phyloP scores from a whole-genome alignment of 495 filamentous ascomycete species.

The Tetracladium setigerum region DNA sequence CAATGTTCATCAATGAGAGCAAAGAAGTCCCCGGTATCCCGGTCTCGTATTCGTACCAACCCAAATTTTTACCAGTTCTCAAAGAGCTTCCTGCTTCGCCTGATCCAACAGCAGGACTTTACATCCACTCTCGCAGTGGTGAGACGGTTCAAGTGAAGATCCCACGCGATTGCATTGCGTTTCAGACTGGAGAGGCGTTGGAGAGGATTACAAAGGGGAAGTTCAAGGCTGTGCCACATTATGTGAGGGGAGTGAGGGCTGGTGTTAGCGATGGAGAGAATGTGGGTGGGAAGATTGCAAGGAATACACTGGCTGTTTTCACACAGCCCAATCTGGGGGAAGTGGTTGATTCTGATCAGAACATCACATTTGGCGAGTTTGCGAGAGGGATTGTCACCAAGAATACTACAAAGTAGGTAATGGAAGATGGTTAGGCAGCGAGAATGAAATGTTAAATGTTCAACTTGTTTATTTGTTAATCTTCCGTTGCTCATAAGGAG shows the following conservation, averaged over 20 bases:
- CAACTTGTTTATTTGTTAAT: no score
- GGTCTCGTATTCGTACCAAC: slow-evolving; percentile 14
- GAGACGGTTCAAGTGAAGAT: slow-evolving; percentile 80
- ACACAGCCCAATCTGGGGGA: slow-evolving; percentile 93
- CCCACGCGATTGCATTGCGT: slow-evolving; percentile 82
- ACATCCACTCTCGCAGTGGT: slow-evolving; percentile 80
- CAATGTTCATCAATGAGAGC: slow-evolving; percentile 90
- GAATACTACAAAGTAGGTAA: slow-evolving; percentile 54
- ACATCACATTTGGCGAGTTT: slow-evolving; percentile 79
- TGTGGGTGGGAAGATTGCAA: slow-evolving; percentile 46
- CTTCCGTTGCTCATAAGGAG: no score
- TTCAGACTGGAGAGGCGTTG: slow-evolving; percentile 91
- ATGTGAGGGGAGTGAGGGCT: slow-evolving; percentile 65
- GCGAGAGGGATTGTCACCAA: slow-evolving; percentile 73
- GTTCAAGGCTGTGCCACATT: slow-evolving; percentile 94
- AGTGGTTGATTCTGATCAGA: slow-evolving; percentile 64
- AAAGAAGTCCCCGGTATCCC: slow-evolving; percentile 34
- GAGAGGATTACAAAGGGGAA: slow-evolving; percentile 81
- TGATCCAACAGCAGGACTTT: slow-evolving; percentile 77
- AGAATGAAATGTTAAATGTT: no score
- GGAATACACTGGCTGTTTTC: slow-evolving; percentile 95
- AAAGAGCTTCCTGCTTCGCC: slow-evolving; percentile 66
- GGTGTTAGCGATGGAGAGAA: slow-evolving; percentile 26
- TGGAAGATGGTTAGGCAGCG: background rate
- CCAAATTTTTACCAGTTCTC: slow-evolving; percentile 39